Evolutionary conservation across 2,329 filamentous ascomycete genomes (phyloP).

Genomic region (Fusarium papillatum): DNA sequence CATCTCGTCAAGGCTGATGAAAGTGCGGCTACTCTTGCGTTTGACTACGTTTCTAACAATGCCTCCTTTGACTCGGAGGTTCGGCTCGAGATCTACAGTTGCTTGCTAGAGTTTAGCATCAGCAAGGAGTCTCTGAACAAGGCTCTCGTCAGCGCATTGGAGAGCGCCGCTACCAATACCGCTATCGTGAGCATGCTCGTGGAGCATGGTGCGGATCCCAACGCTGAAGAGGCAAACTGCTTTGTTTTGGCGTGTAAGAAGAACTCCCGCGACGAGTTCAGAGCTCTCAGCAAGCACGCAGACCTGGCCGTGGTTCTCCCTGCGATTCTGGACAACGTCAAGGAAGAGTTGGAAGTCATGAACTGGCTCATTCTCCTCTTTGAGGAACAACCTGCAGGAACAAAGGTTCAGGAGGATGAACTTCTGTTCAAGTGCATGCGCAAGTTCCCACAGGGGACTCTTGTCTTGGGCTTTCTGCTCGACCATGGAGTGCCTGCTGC

Average conservation of each 20-base stretch:
- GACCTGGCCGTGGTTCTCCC: not conserved
- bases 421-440: conserved; percentile 22
- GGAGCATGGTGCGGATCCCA: conserved; percentile 14
- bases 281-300: conserved; percentile 5
- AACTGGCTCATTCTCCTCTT: conserved; percentile 5
- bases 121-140: not conserved
- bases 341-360: not conserved
- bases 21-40: not conserved
- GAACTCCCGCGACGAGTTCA: not conserved
- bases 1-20: conserved; percentile 5
- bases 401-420: not conserved
- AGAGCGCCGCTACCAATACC: not conserved
- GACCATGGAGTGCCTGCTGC: not conserved
- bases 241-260: conserved; percentile 9
- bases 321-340: not conserved
- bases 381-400: not conserved
- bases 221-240: conserved; percentile 7
- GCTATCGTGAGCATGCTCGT: conserved; percentile 10
- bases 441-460: not conserved
- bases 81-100: conserved; percentile 10
- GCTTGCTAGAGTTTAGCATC: conserved; percentile 4
- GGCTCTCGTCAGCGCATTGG: not conserved
- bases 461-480: not conserved
- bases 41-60: conserved; percentile 1
- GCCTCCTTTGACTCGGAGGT: not conserved